Percentiles rank a stretch among this genome's conserved stretches.
Evolutionary conservation across 202 grass and related monocot genomes (phyloP).

Genomic region (Carex sylvatica): DNA sequence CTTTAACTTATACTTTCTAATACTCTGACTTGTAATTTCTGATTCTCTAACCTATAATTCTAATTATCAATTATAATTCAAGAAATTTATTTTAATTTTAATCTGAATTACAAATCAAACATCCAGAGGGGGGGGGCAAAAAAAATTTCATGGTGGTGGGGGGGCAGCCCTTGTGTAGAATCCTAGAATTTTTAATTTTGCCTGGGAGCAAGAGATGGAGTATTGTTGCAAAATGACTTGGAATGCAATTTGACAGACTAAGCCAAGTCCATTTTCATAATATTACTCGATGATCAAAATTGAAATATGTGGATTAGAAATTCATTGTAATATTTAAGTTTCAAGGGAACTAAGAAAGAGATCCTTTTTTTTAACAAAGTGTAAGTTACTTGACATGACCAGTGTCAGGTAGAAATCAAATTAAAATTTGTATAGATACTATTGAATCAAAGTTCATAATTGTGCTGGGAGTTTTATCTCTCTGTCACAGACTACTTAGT

Average conservation of each 20-base stretch:
- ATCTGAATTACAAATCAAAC: no score
- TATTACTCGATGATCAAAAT: neutral
- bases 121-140: no score
- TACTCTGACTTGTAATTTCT: no score
- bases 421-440: neutral
- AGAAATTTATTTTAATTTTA: no score
- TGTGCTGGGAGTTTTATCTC: neutral
- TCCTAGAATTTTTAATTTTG: neutral
- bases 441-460: neutral
- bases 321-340: neutral
- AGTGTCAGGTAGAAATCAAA: neutral
- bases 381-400: neutral
- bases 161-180: neutral
- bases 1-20: no score
- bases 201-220: neutral
- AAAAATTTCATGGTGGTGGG: no score
- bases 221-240: neutral
- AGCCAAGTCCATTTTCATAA: neutral
- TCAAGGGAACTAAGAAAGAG: neutral
- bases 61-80: no score
- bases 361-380: neutral
- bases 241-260: neutral
- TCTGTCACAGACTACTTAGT: neutral
- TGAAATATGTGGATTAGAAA: neutral
- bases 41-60: no score